Evolutionary conservation across 495 filamentous ascomycete species (phyloP), one percentile per base, ranked within the genome.

Genomic region (Penicillium goetzii): DNA sequence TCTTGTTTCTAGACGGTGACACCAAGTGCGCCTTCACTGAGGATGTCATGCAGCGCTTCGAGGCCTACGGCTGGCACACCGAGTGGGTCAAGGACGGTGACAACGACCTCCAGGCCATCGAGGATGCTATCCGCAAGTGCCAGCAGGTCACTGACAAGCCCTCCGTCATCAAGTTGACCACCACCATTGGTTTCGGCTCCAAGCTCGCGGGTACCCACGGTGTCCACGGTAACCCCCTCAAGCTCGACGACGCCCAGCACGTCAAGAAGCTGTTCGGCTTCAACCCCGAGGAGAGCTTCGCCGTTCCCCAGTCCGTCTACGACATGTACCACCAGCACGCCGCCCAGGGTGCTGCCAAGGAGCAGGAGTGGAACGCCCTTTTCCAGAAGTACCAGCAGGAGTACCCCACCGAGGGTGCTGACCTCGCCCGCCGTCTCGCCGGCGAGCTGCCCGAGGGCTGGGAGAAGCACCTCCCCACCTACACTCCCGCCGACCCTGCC

Each of bases 181-280:
- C 95, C 72, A 99, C 91, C 76, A 99, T 99, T 74, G 95, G 95
- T 74, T 99, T 90, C 82, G 95, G 95, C 67, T 99, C 95, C 69
- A 87, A 91, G 83, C 85, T 94, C 57, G 86, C 94, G 80, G 96
- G 96, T 71, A 98, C 96, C 69, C 88, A 90, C 73, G 91, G 91
- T 75, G 95, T 99, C 61, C 95, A 99, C 85, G 95, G 95, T 65
- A 91, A 92, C 76, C 89, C 95, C 60, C 86, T 99, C 50, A 98
- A 98, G 85, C 84, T 86, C 60, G 94, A 97, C 69, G 95, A 99
- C 76, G 89, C 90, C 78, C 87, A 92, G 85, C 82, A 89, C 73
- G 87, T 98, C 74, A 99, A 99, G 89, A 67, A 81, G 72, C 90
- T 88, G 77, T 99, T 97, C 76, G 96, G 96, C 69, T 97, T 99